Evolutionary conservation across 352 stramenopile genomes (phyloP), one percentile per base, ranked within the genome.

Genomic region (Phytophthora idaei): DNA sequence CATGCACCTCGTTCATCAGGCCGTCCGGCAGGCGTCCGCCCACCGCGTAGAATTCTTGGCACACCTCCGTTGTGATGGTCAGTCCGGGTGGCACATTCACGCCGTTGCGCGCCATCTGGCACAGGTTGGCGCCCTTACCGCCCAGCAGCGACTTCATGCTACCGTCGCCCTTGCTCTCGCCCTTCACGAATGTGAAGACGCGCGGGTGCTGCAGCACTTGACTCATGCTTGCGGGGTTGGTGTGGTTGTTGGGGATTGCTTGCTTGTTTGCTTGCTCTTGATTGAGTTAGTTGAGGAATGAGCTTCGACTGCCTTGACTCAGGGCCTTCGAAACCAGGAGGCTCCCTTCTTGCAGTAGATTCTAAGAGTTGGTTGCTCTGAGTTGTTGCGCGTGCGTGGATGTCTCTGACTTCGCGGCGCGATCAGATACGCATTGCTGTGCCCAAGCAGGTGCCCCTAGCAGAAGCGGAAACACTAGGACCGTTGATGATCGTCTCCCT

Each of bases 31-130:
- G 58, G 21, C 46, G 64, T 29, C 58, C 58, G 39, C 64, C 65
- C 52, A 68, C 65, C 45, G 65, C 65, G 65, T 68, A 73, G 65
- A 73, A 73, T 63, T 73, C 65, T 64, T 73, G 65, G 58, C 65
- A 73, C 58, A 68, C 65, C 58, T 60, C 58, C 58, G 59, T 64
- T 31, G 65, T 73, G 65, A 64, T 68, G 65, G 59, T 73, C 58
- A 68, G 58, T 59, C 58, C 58, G 46, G 58, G 58, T 3, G 65
- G 59, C 52, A 73, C 64, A 57, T 72, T 72, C 36, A 72, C 52
- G 65, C 58, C 65, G 52, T 68, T 62, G 65, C 65, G 59, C 46
- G 65, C 65, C 65, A 73, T 73, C 15, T 73, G 58, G 46, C 65
- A 73, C 31, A 73, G 58, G 58, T 73, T 73, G 46, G 65, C 65